A percentile compares a stretch with the other conserved stretches of the same genome.
phyloP scores from a whole-genome alignment of 148 eudicot species.

The Limonium bicolor region DNA sequence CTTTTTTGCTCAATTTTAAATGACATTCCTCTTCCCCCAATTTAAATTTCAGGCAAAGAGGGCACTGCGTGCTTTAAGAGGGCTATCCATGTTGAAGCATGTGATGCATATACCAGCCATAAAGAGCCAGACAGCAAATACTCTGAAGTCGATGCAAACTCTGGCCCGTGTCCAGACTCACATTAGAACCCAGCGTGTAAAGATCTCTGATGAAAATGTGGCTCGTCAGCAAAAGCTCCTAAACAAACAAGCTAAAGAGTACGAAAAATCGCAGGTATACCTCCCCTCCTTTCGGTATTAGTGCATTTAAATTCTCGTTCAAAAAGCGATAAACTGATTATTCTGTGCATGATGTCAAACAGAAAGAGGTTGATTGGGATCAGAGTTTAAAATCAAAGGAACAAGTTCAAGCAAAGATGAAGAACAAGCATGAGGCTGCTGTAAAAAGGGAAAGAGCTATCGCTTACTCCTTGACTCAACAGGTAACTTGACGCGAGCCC shows the following conservation, averaged over 20 bases:
- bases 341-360: background rate
- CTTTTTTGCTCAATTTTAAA: too few species aligned
- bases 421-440: constrained; percentile 77
- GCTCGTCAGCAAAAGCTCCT: constrained; percentile 63
- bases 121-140: constrained; percentile 54
- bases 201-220: constrained; percentile 66
- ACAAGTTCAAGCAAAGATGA: constrained; percentile 63
- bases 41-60: constrained; percentile 92
- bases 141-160: constrained; percentile 79
- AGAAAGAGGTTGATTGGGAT: constrained; percentile 44
- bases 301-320: background rate
- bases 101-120: constrained; percentile 50
- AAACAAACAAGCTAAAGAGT: constrained; percentile 60
- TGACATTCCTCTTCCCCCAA: too few species aligned
- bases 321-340: background rate
- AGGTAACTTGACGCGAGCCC: too few species aligned
- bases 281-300: too few species aligned
- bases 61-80: constrained; percentile 56
- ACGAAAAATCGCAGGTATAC: too few species aligned
- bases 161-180: constrained; percentile 72
- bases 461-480: constrained; percentile 88
- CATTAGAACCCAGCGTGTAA: constrained; percentile 52
- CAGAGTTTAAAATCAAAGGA: constrained; percentile 72
- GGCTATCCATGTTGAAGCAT: constrained; percentile 53
- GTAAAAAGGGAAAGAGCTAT: constrained; percentile 88